Conservation (phyloP, 257 asterid species). For the Nicotiana tabacum region DNA sequence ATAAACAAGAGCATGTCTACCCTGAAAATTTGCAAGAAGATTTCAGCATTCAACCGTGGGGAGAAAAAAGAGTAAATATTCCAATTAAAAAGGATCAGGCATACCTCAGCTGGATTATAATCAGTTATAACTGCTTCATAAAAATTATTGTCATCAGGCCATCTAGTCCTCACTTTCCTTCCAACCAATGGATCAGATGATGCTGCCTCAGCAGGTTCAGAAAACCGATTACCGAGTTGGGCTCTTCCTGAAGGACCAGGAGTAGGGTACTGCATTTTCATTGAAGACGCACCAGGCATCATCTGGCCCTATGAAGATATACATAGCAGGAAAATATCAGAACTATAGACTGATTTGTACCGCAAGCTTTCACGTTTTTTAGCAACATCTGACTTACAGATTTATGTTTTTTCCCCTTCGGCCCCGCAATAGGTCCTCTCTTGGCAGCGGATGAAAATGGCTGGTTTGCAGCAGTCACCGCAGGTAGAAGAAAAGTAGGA, state of each 20-base stretch:
- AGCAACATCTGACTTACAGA: constrained; percentile 41
- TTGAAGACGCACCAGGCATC: constrained; percentile 51
- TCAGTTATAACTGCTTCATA: constrained; percentile 69
- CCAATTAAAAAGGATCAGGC: constrained; percentile 12
- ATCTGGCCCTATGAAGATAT: constrained; percentile 43
- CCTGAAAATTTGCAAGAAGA: constrained; percentile 35
- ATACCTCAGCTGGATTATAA: constrained; percentile 52
- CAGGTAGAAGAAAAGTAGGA: constrained; percentile 48
- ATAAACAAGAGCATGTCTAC: constrained; percentile 60
- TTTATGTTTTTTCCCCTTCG: constrained; percentile 58
- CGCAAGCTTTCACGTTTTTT: constrained; percentile 17
- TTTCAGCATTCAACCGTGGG: background rate
- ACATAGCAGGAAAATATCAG: constrained; percentile 25
- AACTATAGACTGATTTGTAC: background rate
- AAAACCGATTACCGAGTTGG: constrained; percentile 55
- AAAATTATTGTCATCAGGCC: constrained; percentile 84
- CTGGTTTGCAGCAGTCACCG: constrained; percentile 47
- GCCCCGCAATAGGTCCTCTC: constrained; percentile 51
- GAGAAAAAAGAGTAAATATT: constrained; percentile 14
- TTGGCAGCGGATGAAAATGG: constrained; percentile 57
- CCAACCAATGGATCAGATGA: constrained; percentile 51
- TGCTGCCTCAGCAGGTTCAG: constrained; percentile 42
- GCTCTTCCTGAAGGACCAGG: constrained; percentile 77
- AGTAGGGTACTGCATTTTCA: constrained; percentile 58
- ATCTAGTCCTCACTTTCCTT: constrained; percentile 62